Evolutionary conservation across 2,329 filamentous ascomycete genomes (phyloP), one percentile per base, ranked within the genome.

Genomic region (Penicillium oxalicum): DNA sequence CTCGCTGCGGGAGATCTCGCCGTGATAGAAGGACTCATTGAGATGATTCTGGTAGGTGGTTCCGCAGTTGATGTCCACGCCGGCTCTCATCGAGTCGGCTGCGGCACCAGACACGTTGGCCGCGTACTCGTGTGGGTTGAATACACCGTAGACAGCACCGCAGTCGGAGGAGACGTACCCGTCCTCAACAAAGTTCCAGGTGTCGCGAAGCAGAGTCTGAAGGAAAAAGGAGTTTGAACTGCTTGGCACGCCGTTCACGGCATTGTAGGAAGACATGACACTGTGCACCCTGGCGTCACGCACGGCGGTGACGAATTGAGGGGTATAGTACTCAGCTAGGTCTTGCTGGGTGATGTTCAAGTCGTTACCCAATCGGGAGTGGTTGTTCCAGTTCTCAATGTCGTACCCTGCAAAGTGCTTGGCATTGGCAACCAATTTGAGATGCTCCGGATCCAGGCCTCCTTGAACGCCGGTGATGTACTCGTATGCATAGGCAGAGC

Each of bases 141-240:
- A 82, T 47, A 85, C 75, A 58, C 84, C 77, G 38, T 77, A 70
- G 0, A 85, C 72, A 0, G 84, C 77, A 48, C 82, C 81, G 55
- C 84, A 87, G 59, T 87, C 84, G 12, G 77, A 80, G 0, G 80
- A 82, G 33, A 87, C 75, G 52, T 84, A 79, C 43, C 82, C 75
- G 38, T 80, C 74, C 2, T 77, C 73, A 0, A 75, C 78, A 74
- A 82, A 88, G 38, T 73, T 75, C 80, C 83, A 88, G 57, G 82
- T 78, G 39, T 84, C 77, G 1, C 84, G 75, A 2, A 88, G 72
- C 11, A 88, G 71, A 0, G 77, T 78, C 52, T 83, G 74, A 33
- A 87, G 71, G 1, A 87, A 72, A 54, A 82, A 87, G 0, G 73
- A 70, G 54, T 80, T 79, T 0, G 81, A 80, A 55, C 84, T 87